These are phyloP conservation scores for Tolypocladium album DNA, from an alignment of 2,329 filamentous ascomycete genomes.

Conservation along the genomic window DNA sequence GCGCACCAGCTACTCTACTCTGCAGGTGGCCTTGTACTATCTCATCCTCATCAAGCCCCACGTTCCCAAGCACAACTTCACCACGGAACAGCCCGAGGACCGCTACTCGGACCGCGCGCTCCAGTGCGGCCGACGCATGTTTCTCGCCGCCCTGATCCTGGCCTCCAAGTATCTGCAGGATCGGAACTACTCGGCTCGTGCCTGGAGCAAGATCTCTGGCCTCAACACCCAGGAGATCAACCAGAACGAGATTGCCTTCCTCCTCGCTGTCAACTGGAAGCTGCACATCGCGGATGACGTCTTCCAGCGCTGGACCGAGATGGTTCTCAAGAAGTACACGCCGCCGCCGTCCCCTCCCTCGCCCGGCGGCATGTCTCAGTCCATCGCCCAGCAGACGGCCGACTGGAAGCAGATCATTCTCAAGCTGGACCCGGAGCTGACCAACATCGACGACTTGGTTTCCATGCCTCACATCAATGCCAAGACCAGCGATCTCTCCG, in stretches of 20 bases:
- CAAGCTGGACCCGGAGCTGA: conserved; percentile 43
- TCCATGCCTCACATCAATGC: conserved; percentile 18
- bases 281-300: conserved; percentile 83
- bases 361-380: conserved; percentile 33
- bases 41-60: conserved; percentile 87
- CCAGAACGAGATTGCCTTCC: conserved; percentile 88
- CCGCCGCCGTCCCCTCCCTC: conserved; percentile 55
- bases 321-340: conserved; percentile 78
- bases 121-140: conserved; percentile 96
- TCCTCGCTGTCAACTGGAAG: conserved; percentile 85
- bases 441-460: conserved; percentile 45
- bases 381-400: conserved; percentile 33
- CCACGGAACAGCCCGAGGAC: conserved; percentile 72
- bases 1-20: conserved; percentile 90
- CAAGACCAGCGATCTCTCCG: conserved; percentile 23
- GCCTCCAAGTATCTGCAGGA: conserved; percentile 98
- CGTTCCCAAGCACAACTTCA: conserved; percentile 74
- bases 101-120: conserved; percentile 65
- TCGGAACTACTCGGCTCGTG: conserved; percentile 91
- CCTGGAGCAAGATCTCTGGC: conserved; percentile 99
- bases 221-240: conserved; percentile 90
- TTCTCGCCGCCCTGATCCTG: conserved; percentile 84
- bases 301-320: conserved; percentile 89
- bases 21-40: conserved; percentile 95
- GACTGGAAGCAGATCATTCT: conserved; percentile 51